Conservation (phyloP, 192 early-diverging fungal species). For the Jimgerdemannia flammicorona region DNA sequence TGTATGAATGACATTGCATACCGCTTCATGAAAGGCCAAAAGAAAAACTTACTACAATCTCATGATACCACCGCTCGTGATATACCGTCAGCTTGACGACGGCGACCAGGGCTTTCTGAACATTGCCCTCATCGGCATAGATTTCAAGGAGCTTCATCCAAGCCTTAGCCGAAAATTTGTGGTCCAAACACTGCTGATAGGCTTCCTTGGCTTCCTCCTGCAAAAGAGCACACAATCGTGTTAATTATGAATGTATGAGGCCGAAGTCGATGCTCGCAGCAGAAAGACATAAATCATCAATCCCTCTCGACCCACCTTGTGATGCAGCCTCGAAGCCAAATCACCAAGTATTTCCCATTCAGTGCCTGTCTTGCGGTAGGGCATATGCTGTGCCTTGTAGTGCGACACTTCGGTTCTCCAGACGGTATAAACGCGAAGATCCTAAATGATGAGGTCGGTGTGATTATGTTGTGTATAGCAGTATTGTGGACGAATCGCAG, state of each 20-base stretch:
- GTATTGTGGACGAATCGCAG: too few species aligned
- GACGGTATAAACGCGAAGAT: conserved; percentile 91
- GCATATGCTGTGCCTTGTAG: conserved; percentile 64
- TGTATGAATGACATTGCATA: conserved; percentile 1
- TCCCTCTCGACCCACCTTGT: conserved; percentile 45
- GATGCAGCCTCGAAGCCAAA: conserved; percentile 80
- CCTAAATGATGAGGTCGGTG: conserved; percentile 7
- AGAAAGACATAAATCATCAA: not conserved
- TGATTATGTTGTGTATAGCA: not conserved
- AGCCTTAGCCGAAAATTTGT: conserved; percentile 92
- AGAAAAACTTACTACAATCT: conserved; percentile 63
- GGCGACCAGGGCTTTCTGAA: conserved; percentile 74
- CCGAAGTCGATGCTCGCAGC: not conserved
- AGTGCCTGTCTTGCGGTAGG: conserved; percentile 90
- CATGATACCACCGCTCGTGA: conserved; percentile 89
- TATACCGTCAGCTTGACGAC: conserved; percentile 82
- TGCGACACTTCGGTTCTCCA: conserved; percentile 87
- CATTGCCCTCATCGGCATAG: conserved; percentile 75
- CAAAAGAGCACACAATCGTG: not conserved
- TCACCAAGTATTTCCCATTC: conserved; percentile 99
- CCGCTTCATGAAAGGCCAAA: not conserved
- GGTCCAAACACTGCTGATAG: conserved; percentile 80
- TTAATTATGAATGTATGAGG: not conserved
- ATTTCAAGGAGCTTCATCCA: conserved; percentile 81
- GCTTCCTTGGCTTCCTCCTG: conserved; percentile 88